Evolutionary conservation across 2,329 filamentous ascomycete genomes (phyloP).

Genomic region (Arthroderma sp.): DNA sequence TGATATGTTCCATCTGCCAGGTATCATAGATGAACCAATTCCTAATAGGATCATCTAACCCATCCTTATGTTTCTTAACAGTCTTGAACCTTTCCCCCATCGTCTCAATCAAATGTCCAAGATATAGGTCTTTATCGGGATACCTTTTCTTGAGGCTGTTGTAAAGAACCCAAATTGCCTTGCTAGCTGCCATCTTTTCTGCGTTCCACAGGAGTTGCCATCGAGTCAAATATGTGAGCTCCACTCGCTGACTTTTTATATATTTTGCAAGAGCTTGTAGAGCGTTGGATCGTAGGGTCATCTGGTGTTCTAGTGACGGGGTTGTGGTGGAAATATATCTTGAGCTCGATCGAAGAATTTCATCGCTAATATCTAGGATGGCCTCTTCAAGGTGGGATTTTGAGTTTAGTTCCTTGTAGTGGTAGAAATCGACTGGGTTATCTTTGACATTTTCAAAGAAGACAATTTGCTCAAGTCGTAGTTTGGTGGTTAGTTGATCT

Average conservation of each 20-base stretch:
- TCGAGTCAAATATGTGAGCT: slow-evolving; percentile 54
- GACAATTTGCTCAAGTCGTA: slow-evolving; percentile 85
- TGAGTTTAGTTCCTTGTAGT: slow-evolving; percentile 55
- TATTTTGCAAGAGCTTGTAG: slow-evolving; percentile 63
- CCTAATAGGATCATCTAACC: slow-evolving; percentile 68
- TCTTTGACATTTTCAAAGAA: slow-evolving; percentile 75
- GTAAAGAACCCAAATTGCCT: slow-evolving; percentile 67
- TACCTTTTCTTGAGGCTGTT: slow-evolving; percentile 50
- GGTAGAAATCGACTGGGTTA: slow-evolving; percentile 78
- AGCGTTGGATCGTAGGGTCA: slow-evolving; percentile 59
- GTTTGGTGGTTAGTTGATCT: slow-evolving; percentile 52
- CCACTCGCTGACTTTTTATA: slow-evolving; percentile 50
- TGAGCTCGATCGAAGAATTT: slow-evolving; percentile 68
- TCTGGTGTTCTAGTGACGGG: slow-evolving; percentile 68
- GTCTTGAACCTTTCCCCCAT: slow-evolving; percentile 68
- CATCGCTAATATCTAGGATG: slow-evolving; percentile 63
- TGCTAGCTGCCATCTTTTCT: slow-evolving; percentile 75
- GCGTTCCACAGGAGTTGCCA: slow-evolving; percentile 82
- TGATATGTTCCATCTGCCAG: slow-evolving; percentile 57
- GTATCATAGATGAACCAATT: slow-evolving; percentile 76
- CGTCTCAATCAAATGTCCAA: slow-evolving; percentile 61
- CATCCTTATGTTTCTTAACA: slow-evolving; percentile 48
- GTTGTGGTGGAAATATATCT: slow-evolving; percentile 60
- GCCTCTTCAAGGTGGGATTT: slow-evolving; percentile 61
- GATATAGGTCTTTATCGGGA: slow-evolving; percentile 54